Percentiles rank a stretch among this genome's conserved stretches.
Conservation (phyloP, 768 basidiomycete genomes). For the Leccinellum luteum region DNA sequence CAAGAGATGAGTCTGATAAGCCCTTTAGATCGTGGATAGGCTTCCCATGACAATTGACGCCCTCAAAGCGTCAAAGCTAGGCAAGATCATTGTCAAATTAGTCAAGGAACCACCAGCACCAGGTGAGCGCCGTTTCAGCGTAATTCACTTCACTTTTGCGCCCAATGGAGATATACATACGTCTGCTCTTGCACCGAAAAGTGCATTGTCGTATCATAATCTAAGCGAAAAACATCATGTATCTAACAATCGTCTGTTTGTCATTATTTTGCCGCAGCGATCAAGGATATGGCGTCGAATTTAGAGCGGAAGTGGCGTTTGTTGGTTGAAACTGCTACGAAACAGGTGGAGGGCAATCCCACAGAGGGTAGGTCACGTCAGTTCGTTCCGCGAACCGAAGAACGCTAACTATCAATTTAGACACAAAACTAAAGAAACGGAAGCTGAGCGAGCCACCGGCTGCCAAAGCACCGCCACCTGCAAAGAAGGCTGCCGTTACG, state of each 20-base stretch:
- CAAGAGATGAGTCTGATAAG: conserved; percentile 18
- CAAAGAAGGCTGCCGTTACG: conserved; percentile 62
- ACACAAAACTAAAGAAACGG: conserved; percentile 69
- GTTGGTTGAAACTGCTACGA: conserved; percentile 53
- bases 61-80: conserved; percentile 69
- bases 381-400: conserved; percentile 29
- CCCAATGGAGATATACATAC: conserved; percentile 31
- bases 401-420: conserved; percentile 35
- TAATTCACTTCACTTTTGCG: conserved; percentile 17
- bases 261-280: conserved; percentile 54
- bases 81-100: conserved; percentile 75
- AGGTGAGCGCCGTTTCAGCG: conserved; percentile 58
- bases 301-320: conserved; percentile 81
- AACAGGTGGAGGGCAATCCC: conserved; percentile 40
- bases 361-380: conserved; percentile 75
- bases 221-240: conserved; percentile 42
- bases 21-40: conserved; percentile 69
- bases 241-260: conserved; percentile 63
- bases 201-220: conserved; percentile 32
- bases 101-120: conserved; percentile 71
- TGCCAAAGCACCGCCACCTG: conserved; percentile 49
- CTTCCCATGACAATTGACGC: conserved; percentile 71
- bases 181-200: conserved; percentile 27
- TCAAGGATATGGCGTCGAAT: conserved; percentile 92
- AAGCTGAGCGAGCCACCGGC: conserved; percentile 56